A percentile compares a stretch with the other conserved stretches of the same genome.
phyloP scores from a whole-genome alignment of 2,329 filamentous ascomycete genomes.

The Rhynchosporium secalis region DNA sequence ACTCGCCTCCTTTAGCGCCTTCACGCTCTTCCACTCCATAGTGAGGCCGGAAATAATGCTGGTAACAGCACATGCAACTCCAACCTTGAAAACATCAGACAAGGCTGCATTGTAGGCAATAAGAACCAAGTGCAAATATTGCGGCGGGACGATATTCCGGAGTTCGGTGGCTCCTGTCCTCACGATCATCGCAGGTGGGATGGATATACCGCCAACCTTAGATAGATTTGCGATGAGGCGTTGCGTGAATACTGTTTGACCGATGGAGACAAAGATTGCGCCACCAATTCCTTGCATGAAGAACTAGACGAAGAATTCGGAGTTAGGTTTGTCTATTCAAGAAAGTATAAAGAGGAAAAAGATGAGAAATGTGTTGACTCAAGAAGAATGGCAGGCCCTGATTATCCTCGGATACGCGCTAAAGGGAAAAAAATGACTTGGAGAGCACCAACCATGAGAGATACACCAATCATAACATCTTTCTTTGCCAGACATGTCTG shows the following conservation, averaged over 20 bases:
- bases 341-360: too few species aligned
- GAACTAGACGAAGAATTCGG: constrained; percentile 20
- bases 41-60: constrained; percentile 47
- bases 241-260: constrained; percentile 33
- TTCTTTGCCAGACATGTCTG: constrained; percentile 34
- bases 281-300: constrained; percentile 43
- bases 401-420: too few species aligned
- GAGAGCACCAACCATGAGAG: constrained; percentile 30
- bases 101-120: constrained; percentile 56
- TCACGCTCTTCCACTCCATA: constrained; percentile 59
- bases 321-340: too few species aligned
- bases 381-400: too few species aligned
- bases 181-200: constrained; percentile 21
- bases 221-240: constrained; percentile 32
- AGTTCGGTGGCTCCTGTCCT: constrained; percentile 53
- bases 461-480: constrained; percentile 38
- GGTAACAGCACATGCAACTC: constrained; percentile 52
- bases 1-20: constrained; percentile 43
- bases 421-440: too few species aligned
- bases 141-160: constrained; percentile 40
- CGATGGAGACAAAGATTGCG: constrained; percentile 41
- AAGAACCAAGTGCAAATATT: constrained; percentile 49
- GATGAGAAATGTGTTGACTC: too few species aligned
- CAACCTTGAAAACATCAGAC: constrained; percentile 52
- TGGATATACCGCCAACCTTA: constrained; percentile 15